A percentile compares a stretch with the other conserved stretches of the same genome.
Evolutionary conservation across 2,329 filamentous ascomycete species (phyloP).

Genomic region (Microsporum audouinii): DNA sequence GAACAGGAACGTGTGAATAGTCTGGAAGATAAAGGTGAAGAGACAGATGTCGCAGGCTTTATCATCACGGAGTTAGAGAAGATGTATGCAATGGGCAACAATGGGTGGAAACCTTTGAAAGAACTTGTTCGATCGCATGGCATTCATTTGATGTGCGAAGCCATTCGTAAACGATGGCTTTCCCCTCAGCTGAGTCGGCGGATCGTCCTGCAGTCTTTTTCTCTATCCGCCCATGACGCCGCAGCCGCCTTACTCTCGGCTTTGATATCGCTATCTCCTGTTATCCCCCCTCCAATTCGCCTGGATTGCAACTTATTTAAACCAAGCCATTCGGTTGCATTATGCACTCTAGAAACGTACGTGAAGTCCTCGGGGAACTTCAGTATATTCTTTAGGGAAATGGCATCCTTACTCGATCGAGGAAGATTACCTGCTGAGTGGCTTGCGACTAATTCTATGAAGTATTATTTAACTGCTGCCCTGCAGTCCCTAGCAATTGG

Average conservation of each 20-base stretch:
- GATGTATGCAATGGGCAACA: conserved; percentile 25
- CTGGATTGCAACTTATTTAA: conserved; percentile 20
- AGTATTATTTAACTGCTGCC: conserved; percentile 26
- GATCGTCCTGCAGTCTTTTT: conserved; percentile 26
- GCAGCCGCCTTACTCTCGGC: conserved; percentile 26
- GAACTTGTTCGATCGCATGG: conserved; percentile 33
- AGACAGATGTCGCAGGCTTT: conserved; percentile 31
- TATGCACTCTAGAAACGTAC: conserved; percentile 25
- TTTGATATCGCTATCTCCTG: conserved; percentile 18
- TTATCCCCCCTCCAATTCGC: conserved; percentile 14
- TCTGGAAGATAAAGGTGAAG: conserved; percentile 21
- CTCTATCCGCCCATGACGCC: conserved; percentile 26
- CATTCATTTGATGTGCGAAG: conserved; percentile 27
- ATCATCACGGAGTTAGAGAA: conserved; percentile 34
- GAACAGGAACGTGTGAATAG: conserved; percentile 29
- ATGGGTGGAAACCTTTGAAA: conserved; percentile 32
- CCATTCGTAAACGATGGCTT: conserved; percentile 29
- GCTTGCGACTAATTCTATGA: conserved; percentile 32
- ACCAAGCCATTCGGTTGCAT: conserved; percentile 21
- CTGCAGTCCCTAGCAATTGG: conserved; percentile 28
- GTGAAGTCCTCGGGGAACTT: conserved; percentile 12
- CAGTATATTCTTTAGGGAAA: conserved; percentile 26
- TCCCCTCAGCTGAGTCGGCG: conserved; percentile 22
- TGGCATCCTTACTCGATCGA: conserved; percentile 26
- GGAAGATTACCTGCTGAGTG: conserved; percentile 28